Base-by-base conservation (phyloP, 1,139 yeast species). In the Scheffersomyces parashehatae region DNA sequence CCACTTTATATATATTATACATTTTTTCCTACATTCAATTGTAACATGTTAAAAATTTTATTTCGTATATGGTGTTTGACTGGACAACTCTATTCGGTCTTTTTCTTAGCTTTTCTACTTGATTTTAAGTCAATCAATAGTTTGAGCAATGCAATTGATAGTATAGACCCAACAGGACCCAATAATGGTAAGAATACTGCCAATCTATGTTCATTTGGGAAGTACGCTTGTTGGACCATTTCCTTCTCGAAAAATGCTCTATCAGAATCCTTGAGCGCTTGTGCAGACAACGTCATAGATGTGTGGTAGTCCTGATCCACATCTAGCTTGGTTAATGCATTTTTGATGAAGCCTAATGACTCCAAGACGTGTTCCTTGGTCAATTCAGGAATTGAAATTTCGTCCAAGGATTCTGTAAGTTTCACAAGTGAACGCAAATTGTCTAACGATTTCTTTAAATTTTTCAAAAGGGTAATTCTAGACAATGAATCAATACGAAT, bases 191-290 rank as follows among this genome's bases (percentile, higher is more conserved):
- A 72, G 52, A 90, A 93, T 0, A 93, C 96, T 0, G 98, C 98
- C 57, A 91, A 72, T 60, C 89, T 90, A 61, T 93, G 98, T 59
- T 91, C 97, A 52, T 88, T 91, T 0, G 98, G 98, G 72, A 91
- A 90, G 58, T 87, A 90, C 39, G 87, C 88, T 59, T 91, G 97
- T 57, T 89, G 96, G 7, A 91, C 93, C 96, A 93, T 91, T 63
- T 86, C 91, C 55, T 88, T 87, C 53, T 91, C 96, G 62, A 91
- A 93, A 57, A 93, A 91, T 0, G 97, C 97, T 33, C 72, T 69
- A 55, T 89, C 87, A 1, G 95, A 82, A 30, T 70, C 63, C 35
- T 68, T 62, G 28, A 80, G 70, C 6, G 93, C 82, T 14, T 63
- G 57, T 11, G 84, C 80, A 0, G 96, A 82, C 16, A 68, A 61